Evolutionary conservation across 257 asterid species (phyloP), one percentile per base, ranked within the genome.

Genomic region (Oldenlandia corymbosa): DNA sequence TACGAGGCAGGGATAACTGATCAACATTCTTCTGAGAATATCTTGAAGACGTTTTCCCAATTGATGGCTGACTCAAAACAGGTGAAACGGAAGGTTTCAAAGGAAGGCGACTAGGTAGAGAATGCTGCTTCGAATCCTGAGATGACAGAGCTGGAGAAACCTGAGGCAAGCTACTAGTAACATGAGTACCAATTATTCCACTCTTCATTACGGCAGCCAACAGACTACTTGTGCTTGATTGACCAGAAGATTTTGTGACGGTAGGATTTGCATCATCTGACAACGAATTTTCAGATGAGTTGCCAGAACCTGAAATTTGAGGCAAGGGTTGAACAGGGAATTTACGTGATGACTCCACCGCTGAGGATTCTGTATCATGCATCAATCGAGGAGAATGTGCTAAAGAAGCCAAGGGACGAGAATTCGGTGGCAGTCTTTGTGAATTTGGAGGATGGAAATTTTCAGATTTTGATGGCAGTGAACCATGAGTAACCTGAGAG

Each of bases 151-250:
- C 48, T 56, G 65, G 68, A 60, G 74, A 65, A 66, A 66, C 90
- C 65, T 51, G 68, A 73, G 71, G 75, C 41, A 73, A 71, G 59
- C 76, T 76, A 64, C 84, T 73, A 14, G 70, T 39, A 34, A 67
- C 45, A 57, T 76, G 58, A 68, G 60, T 69, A 68, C 62, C 71
- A 50, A 70, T 75, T 50, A 74, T 76, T 78, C 84, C 88, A 70
- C 82, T 82, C 62, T 79, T 75, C 74, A 70, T 75, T 55, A 79
- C 82, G 73, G 86, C 79, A 64, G 83, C 88, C 58, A 87, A 62
- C 73, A 76, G 47, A 58, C 78, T 79, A 70, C 81, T 83, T 18
- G 83, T 75, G 73, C 82, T 83, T 16, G 83, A 76, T 66, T 79
- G 78, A 58, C 87, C 83, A 37, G 84, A 79, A 73, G 85, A 72